phyloP scores from a whole-genome alignment of 768 basidiomycete genomes.

The Leccinellum rugosiceps region DNA sequence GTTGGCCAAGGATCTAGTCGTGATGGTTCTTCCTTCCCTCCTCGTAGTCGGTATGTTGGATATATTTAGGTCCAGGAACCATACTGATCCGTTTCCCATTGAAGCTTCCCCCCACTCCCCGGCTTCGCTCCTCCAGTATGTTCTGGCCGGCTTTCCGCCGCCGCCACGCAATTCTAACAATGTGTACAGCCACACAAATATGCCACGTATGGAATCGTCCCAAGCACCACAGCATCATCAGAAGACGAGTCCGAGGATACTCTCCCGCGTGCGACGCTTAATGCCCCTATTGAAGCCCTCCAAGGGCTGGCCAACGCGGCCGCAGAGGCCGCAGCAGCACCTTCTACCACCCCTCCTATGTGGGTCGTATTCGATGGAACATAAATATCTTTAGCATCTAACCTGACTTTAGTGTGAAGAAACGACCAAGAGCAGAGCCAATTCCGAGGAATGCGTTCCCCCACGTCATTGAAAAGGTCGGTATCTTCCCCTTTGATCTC shows the following conservation, averaged over 20 bases:
- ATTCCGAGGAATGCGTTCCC: constrained; percentile 84
- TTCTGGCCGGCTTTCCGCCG: constrained; percentile 14
- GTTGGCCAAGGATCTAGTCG: constrained; percentile 21
- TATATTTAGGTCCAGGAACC: constrained; percentile 18
- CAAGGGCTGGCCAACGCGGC: constrained; percentile 95
- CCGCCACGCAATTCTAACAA: constrained; percentile 13
- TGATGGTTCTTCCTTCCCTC: constrained; percentile 29
- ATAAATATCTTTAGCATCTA: not conserved
- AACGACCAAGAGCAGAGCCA: constrained; percentile 80
- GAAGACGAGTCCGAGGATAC: constrained; percentile 93
- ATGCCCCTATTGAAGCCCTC: constrained; percentile 91
- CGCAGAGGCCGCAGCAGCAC: constrained; percentile 84
- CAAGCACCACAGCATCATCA: constrained; percentile 78
- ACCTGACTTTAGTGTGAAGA: constrained; percentile 51
- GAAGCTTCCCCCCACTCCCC: constrained; percentile 79
- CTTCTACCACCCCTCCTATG: constrained; percentile 64
- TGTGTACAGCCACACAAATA: constrained; percentile 75
- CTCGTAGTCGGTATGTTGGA: constrained; percentile 33
- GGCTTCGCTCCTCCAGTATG: constrained; percentile 88
- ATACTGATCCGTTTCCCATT: constrained; percentile 31
- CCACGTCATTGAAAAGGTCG: constrained; percentile 83
- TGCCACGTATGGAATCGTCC: constrained; percentile 86
- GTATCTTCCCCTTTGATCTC: not conserved
- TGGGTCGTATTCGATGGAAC: constrained; percentile 19
- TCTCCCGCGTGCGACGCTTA: constrained; percentile 76